phyloP scores from a whole-genome alignment of 805 yeast genomes.

The Candida parachauliodes region DNA sequence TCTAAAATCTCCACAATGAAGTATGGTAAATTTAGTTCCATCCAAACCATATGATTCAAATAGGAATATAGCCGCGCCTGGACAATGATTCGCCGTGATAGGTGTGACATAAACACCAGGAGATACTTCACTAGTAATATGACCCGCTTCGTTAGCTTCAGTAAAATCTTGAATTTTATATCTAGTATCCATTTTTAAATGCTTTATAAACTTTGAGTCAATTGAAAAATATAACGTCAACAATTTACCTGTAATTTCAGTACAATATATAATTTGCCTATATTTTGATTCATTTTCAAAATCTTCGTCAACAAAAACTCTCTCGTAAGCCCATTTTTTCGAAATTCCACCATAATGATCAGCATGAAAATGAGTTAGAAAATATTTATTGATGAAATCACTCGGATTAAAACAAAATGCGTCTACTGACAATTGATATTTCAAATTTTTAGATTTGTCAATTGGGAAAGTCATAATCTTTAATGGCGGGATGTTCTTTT shows the following conservation, averaged over 20 bases:
- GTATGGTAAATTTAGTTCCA: conserved; percentile 26
- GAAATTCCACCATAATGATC: conserved; percentile 91
- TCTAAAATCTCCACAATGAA: conserved; percentile 95
- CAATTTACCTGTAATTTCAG: conserved; percentile 63
- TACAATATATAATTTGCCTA: conserved; percentile 67
- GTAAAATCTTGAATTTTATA: conserved; percentile 20
- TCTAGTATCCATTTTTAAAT: conserved; percentile 39
- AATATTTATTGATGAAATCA: conserved; percentile 47
- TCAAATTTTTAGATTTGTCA: conserved; percentile 11
- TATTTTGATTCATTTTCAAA: conserved; percentile 20
- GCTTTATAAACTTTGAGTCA: conserved; percentile 42
- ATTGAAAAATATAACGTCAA: conserved; percentile 54
- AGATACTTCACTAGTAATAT: not conserved
- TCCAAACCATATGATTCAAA: conserved; percentile 46
- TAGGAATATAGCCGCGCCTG: conserved; percentile 84
- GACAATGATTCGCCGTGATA: conserved; percentile 92
- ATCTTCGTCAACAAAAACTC: conserved; percentile 30
- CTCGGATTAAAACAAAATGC: conserved; percentile 56
- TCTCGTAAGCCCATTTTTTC: conserved; percentile 61
- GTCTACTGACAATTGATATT: conserved; percentile 54
- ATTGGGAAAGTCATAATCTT: conserved; percentile 47
- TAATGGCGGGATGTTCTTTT: conserved; percentile 47
- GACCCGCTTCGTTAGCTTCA: conserved; percentile 15
- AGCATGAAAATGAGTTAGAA: conserved; percentile 82
- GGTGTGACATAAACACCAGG: conserved; percentile 52